Conservation (phyloP, 306 rosid genomes). For the Psophocarpus tetragonolobus region DNA sequence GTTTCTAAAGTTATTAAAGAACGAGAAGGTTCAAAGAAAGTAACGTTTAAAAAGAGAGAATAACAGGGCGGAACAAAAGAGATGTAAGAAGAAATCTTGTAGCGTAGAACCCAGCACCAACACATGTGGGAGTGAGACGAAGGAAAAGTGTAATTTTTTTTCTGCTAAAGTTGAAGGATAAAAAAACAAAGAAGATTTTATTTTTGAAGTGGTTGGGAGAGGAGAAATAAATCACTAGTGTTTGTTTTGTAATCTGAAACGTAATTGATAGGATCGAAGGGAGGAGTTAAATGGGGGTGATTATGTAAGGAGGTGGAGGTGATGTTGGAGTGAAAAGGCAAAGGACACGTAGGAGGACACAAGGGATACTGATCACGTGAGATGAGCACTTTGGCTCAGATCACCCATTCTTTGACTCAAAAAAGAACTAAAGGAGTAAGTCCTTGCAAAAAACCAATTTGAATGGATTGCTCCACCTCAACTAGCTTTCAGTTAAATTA, state of each 20-base stretch:
- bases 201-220: background rate
- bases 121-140: background rate
- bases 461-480: no score
- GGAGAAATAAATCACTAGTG: background rate
- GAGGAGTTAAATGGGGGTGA: no score
- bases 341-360: slow-evolving; percentile 41
- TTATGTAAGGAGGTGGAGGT: background rate
- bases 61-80: slow-evolving; percentile 20
- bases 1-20: slow-evolving; percentile 47
- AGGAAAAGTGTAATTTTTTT: slow-evolving; percentile 35
- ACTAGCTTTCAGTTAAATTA: no score
- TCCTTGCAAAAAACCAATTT: no score
- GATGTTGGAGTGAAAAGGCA: slow-evolving; percentile 16
- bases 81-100: background rate
- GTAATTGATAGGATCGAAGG: slow-evolving; percentile 62
- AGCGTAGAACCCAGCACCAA: slow-evolving; percentile 3
- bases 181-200: background rate
- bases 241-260: slow-evolving; percentile 21
- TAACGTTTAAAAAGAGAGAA: slow-evolving; percentile 26
- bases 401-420: slow-evolving; percentile 60
- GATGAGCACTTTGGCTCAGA: slow-evolving; percentile 50
- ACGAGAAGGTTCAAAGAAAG: slow-evolving; percentile 68
- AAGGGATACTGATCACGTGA: slow-evolving; percentile 65
- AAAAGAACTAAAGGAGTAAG: background rate
- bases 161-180: slow-evolving; percentile 42